Conservation (phyloP, 352 stramenopile genomes). For the Globisporangium middletonii region DNA sequence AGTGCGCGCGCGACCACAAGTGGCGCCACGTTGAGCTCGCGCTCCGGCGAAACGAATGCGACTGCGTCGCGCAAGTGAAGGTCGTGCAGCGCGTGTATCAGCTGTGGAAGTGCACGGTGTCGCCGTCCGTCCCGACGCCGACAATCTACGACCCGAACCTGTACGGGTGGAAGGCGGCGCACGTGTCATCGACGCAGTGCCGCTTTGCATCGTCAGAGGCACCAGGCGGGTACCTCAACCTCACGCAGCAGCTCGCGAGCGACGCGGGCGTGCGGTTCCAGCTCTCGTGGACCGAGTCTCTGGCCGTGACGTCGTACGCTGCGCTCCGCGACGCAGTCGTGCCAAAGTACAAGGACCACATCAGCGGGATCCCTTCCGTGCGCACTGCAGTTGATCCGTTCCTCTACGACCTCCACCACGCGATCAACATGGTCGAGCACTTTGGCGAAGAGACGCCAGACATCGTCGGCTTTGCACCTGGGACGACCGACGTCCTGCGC, state of each 20-base stretch:
- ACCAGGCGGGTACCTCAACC: constrained; percentile 14
- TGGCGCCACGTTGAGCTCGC: constrained; percentile 87
- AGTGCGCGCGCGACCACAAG: constrained; percentile 93
- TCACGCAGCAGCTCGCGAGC: constrained; percentile 15
- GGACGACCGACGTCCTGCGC: constrained; percentile 39
- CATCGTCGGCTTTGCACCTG: constrained; percentile 61
- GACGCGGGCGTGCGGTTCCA: constrained; percentile 54
- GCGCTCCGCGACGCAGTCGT: constrained; percentile 60
- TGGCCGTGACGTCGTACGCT: constrained; percentile 64
- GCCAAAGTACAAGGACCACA: constrained; percentile 28
- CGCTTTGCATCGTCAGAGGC: constrained; percentile 30
- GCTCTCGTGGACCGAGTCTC: constrained; percentile 53
- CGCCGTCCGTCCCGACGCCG: constrained; percentile 17
- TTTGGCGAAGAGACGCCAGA: constrained; percentile 80
- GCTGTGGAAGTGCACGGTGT: constrained; percentile 91
- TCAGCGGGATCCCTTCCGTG: constrained; percentile 21
- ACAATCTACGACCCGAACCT: constrained; percentile 32
- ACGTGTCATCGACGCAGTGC: constrained; percentile 51
- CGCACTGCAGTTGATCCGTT: constrained; percentile 76
- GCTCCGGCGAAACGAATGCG: constrained; percentile 88
- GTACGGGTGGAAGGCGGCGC: constrained; percentile 50
- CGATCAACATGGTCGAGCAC: constrained; percentile 79
- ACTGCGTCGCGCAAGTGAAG: constrained; percentile 87
- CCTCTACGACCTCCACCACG: constrained; percentile 89
- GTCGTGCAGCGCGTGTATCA: constrained; percentile 87